These are phyloP conservation scores for Dovyalis caffra DNA, from an alignment of 345 rosid genomes.

Conservation along the genomic window DNA sequence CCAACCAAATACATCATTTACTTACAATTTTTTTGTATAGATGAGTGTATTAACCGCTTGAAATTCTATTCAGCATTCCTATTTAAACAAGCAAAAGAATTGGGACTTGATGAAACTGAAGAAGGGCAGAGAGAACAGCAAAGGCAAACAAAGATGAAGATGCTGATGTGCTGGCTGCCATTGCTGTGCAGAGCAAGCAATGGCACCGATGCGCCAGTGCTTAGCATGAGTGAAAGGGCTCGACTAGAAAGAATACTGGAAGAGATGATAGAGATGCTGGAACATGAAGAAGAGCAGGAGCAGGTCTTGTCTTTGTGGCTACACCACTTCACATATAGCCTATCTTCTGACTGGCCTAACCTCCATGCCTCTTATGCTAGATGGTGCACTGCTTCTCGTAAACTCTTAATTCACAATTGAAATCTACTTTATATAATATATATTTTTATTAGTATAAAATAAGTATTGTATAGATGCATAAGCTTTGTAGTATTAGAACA, in stretches of 20 bases:
- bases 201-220: conserved; percentile 64
- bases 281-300: conserved; percentile 59
- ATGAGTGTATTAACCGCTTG: not conserved
- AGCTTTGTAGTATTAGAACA: not conserved
- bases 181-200: conserved; percentile 69
- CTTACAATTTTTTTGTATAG: not conserved
- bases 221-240: conserved; percentile 43
- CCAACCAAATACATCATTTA: too few species aligned
- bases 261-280: conserved; percentile 52
- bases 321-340: conserved; percentile 61
- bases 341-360: conserved; percentile 91
- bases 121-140: conserved; percentile 41
- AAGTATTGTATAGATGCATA: not conserved
- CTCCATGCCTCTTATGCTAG: conserved; percentile 58
- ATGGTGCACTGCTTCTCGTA: conserved; percentile 76
- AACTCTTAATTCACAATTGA: conserved; percentile 38
- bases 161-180: conserved; percentile 76
- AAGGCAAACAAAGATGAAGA: conserved; percentile 49
- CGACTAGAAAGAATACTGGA: conserved; percentile 64
- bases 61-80: conserved; percentile 50
- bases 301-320: conserved; percentile 81
- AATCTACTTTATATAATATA: not conserved
- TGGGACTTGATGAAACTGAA: conserved; percentile 31
- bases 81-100: conserved; percentile 61
- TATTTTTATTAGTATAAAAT: not conserved